A percentile compares a stretch with the other conserved stretches of the same genome.
These are phyloP conservation scores for Fonsecaea pugnacius DNA, from an alignment of 2,329 filamentous ascomycete species.

Conservation along the genomic window DNA sequence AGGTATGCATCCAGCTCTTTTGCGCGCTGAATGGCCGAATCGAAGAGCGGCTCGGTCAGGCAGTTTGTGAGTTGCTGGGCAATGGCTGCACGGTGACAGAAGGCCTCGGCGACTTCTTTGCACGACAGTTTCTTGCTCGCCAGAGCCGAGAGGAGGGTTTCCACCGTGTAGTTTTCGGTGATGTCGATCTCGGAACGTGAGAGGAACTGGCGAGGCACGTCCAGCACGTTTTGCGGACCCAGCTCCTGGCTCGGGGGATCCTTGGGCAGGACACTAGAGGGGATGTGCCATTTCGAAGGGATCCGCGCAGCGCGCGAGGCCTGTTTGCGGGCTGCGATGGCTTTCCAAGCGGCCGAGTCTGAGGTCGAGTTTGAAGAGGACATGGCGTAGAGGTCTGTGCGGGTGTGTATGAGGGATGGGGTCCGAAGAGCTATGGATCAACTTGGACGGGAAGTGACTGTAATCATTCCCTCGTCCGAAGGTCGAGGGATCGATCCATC, in stretches of 20 bases:
- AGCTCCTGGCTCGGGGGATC: conserved; percentile 30
- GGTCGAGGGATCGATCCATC: neutral
- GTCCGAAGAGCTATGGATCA: neutral
- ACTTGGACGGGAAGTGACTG: neutral
- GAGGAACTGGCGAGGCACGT: conserved; percentile 58
- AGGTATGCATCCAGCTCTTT: conserved; percentile 45
- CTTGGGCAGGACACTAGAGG: conserved; percentile 36
- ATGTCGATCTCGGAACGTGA: conserved; percentile 59
- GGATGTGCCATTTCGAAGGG: conserved; percentile 47
- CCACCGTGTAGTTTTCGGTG: conserved; percentile 58
- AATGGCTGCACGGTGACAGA: conserved; percentile 53
- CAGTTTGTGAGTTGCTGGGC: conserved; percentile 43
- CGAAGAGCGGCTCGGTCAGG: conserved; percentile 47
- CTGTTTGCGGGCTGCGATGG: conserved; percentile 47
- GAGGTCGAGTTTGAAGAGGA: neutral
- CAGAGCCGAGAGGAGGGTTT: conserved; percentile 45
- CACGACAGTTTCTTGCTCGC: conserved; percentile 43
- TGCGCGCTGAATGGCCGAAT: conserved; percentile 44
- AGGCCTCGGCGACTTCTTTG: conserved; percentile 57
- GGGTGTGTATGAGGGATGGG: neutral
- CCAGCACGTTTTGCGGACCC: conserved; percentile 46
- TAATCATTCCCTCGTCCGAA: neutral
- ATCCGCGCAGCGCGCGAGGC: conserved; percentile 45
- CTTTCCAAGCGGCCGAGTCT: conserved; percentile 29
- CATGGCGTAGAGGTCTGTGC: neutral